Evolutionary conservation across 2,329 filamentous ascomycete genomes (phyloP).

Genomic region (Sporothrix schenckii): DNA sequence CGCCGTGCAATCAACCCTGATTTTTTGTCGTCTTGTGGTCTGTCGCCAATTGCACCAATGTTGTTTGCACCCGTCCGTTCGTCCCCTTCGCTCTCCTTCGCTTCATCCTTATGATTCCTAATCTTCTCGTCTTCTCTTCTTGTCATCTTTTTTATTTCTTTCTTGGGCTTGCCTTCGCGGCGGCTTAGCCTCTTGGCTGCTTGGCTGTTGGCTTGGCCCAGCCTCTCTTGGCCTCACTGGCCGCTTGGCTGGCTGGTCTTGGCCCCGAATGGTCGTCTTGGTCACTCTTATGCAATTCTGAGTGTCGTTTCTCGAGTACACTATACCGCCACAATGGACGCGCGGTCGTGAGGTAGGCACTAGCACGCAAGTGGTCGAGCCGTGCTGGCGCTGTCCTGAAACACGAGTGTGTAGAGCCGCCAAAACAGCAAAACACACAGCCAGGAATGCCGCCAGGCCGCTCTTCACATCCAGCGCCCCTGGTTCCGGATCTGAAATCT

Average conservation of each 20-base stretch:
- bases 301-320: neutral
- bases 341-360: slow-evolving; percentile 7
- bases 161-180: slow-evolving; percentile 6
- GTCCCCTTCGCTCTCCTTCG: neutral
- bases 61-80: neutral
- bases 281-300: neutral
- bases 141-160: neutral
- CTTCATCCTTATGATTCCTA: neutral
- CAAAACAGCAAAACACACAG: neutral
- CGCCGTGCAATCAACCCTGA: neutral
- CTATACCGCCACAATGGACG: slow-evolving; percentile 8
- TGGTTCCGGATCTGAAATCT: slow-evolving; percentile 29
- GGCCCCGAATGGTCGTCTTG: slow-evolving; percentile 20
- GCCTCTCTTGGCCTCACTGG: neutral
- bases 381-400: slow-evolving; percentile 21
- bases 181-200: slow-evolving; percentile 22
- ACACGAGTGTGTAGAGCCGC: neutral
- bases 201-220: slow-evolving; percentile 26
- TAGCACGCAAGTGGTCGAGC: neutral
- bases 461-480: slow-evolving; percentile 13
- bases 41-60: slow-evolving; percentile 7
- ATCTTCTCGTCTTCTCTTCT: neutral
- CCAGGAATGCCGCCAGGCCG: neutral
- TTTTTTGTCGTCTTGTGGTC: neutral
- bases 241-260: slow-evolving; percentile 17